These are phyloP conservation scores for Colletotrichum tropicale DNA, from an alignment of 2,329 filamentous ascomycete genomes.

Conservation along the genomic window DNA sequence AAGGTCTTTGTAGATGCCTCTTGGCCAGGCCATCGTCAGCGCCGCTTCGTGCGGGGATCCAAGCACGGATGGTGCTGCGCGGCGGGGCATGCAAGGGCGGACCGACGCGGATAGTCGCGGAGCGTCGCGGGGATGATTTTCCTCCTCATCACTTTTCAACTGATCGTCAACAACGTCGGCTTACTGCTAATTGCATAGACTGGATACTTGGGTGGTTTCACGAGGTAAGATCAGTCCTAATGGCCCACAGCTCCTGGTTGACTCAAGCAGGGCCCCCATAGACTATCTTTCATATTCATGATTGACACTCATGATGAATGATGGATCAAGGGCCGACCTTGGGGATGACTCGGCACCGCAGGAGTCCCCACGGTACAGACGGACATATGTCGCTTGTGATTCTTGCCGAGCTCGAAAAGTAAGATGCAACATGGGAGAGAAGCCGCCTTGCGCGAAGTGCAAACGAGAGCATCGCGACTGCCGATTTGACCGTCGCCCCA, in stretches of 20 bases:
- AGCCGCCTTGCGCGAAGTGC: constrained; percentile 20
- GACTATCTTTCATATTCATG: not conserved
- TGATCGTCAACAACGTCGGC: not conserved
- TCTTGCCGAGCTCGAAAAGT: constrained; percentile 16
- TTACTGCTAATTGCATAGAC: not conserved
- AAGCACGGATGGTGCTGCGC: not conserved
- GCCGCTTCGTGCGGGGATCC: not conserved
- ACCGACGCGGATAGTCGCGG: constrained; percentile 13
- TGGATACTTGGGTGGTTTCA: not conserved
- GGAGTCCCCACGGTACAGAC: not conserved
- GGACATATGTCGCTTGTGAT: constrained; percentile 18
- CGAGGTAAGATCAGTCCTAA: not conserved
- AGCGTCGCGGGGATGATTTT: not conserved
- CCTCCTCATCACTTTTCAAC: not conserved
- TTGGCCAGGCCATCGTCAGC: not conserved
- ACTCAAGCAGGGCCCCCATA: not conserved
- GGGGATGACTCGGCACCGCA: not conserved
- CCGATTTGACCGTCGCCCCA: constrained; percentile 5
- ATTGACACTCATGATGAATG: not conserved
- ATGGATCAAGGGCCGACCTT: not conserved
- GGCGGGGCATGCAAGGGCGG: not conserved
- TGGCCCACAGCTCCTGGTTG: not conserved
- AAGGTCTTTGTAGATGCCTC: not conserved
- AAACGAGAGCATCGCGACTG: constrained; percentile 18
- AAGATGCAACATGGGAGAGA: constrained; percentile 14